Percentiles rank a stretch among this genome's conserved stretches.
Evolutionary conservation across 306 rosid species (phyloP).

Genomic region (Fragaria vesca): DNA sequence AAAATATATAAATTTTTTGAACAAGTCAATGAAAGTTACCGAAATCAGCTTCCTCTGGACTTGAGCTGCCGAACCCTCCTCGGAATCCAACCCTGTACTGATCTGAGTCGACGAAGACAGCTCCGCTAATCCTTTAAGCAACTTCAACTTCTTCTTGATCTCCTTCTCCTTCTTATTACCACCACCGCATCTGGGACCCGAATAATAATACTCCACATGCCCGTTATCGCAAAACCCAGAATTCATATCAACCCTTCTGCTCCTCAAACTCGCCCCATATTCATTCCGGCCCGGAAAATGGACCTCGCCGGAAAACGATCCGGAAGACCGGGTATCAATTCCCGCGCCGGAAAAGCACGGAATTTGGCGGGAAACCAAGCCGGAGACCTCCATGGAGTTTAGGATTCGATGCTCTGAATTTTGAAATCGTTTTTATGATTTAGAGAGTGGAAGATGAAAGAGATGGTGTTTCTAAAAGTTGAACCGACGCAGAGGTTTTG

Average conservation of each 20-base stretch:
- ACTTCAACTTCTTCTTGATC: conserved; percentile 56
- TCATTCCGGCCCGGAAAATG: conserved; percentile 20
- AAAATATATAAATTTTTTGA: neutral
- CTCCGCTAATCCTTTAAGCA: conserved; percentile 48
- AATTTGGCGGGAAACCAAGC: conserved; percentile 46
- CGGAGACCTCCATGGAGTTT: conserved; percentile 59
- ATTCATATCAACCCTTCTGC: conserved; percentile 4
- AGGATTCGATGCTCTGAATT: neutral
- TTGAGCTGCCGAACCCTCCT: conserved; percentile 31
- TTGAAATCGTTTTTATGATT: too few species aligned
- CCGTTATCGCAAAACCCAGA: conserved; percentile 59
- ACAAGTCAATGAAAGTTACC: conserved; percentile 27
- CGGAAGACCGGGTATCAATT: neutral
- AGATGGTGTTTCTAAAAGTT: neutral
- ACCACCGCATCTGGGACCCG: conserved; percentile 25
- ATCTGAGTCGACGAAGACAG: conserved; percentile 34
- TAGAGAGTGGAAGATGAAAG: neutral
- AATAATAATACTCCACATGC: conserved; percentile 49
- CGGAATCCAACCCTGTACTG: conserved; percentile 33
- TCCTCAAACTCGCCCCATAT: conserved; percentile 7
- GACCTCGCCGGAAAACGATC: conserved; percentile 15
- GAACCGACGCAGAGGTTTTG: neutral
- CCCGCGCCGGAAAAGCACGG: conserved; percentile 24
- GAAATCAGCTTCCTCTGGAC: conserved; percentile 38
- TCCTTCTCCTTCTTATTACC: conserved; percentile 35